Conservation (phyloP, 2,329 filamentous ascomycete species). For the Colletotrichum noveboracense region DNA sequence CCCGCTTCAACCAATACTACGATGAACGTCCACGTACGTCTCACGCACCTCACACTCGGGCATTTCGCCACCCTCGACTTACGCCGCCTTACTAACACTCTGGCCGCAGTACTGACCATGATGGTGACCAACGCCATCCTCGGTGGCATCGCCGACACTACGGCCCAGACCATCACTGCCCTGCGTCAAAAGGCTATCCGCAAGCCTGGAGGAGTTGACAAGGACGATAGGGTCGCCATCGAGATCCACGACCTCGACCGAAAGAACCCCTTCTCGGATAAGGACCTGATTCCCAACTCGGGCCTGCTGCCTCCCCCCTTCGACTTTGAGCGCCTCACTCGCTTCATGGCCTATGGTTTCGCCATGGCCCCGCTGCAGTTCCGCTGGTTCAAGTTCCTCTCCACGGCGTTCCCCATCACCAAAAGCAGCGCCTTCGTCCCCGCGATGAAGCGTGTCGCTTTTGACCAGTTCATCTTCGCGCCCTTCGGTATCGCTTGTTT, state of each 20-base stretch:
- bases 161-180: slow-evolving; percentile 90
- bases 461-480: slow-evolving; percentile 93
- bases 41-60: not conserved
- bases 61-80: not conserved
- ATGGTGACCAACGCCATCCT: slow-evolving; percentile 99
- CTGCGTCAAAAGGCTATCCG: slow-evolving; percentile 71
- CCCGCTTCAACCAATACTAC: slow-evolving; percentile 95
- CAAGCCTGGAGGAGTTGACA: slow-evolving; percentile 63
- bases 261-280: slow-evolving; percentile 71
- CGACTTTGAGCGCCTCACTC: slow-evolving; percentile 91
- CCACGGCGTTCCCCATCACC: slow-evolving; percentile 81
- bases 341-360: slow-evolving; percentile 98
- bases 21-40: slow-evolving; percentile 79
- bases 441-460: slow-evolving; percentile 86
- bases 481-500: slow-evolving; percentile 87
- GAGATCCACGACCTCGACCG: slow-evolving; percentile 88
- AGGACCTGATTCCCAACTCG: slow-evolving; percentile 71
- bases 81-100: not conserved
- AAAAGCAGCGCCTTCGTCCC: slow-evolving; percentile 76
- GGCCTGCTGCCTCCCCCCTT: slow-evolving; percentile 78
- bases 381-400: slow-evolving; percentile 92
- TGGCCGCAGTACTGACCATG: slow-evolving; percentile 80
- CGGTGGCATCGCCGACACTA: slow-evolving; percentile 94
- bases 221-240: slow-evolving; percentile 78
- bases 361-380: slow-evolving; percentile 95